Evolutionary conservation across 2,329 filamentous ascomycete genomes (phyloP).

Genomic region (Pseudocercospora fuligena): DNA sequence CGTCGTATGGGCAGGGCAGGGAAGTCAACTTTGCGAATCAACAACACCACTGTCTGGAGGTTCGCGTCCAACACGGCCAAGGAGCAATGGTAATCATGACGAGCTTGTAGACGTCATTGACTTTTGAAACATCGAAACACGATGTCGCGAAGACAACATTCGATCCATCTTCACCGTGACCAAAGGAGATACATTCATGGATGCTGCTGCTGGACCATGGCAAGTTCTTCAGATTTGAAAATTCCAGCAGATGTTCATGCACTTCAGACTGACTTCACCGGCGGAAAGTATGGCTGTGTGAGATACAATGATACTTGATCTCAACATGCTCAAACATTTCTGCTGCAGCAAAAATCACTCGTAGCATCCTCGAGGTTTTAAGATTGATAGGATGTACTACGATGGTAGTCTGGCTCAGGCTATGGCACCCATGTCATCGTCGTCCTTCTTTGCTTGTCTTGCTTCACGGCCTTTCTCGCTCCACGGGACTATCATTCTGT

Average conservation of each 20-base stretch:
- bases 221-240: no score
- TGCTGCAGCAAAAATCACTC: neutral
- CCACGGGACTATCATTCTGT: neutral
- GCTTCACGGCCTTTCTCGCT: neutral
- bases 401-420: no score
- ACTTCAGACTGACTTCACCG: neutral
- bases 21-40: neutral
- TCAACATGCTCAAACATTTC: neutral
- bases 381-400: no score
- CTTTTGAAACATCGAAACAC: neutral
- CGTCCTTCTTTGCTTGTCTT: neutral
- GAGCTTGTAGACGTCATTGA: constrained; percentile 1
- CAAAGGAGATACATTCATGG: neutral
- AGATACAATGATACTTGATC: neutral
- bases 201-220: neutral
- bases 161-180: neutral
- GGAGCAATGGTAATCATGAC: neutral
- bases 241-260: no score
- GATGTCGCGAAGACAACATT: neutral
- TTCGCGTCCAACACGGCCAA: neutral
- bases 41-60: neutral
- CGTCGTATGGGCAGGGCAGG: neutral
- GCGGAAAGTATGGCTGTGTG: neutral
- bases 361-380: neutral
- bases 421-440: neutral